These are phyloP conservation scores for Medicago truncatula DNA, from an alignment of 306 rosid genomes.

Conservation along the genomic window MtrunA17r5.0-ANR NC_053042.1:22590001-22590500, in stretches of 20 bases:
- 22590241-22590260: conserved; percentile 30
- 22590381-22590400: conserved; percentile 85
- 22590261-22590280: conserved; percentile 32
- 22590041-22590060: conserved; percentile 9
- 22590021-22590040: neutral
- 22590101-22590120: neutral
- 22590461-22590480: conserved; percentile 59
- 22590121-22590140: neutral
- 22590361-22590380: conserved; percentile 90
- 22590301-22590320: conserved; percentile 97
- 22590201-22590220: conserved; percentile 17
- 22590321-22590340: conserved; percentile 85
- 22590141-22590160: neutral
- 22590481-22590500: conserved; percentile 87
- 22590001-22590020: neutral
- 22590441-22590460: conserved; percentile 31
- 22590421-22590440: conserved; percentile 17
- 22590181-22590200: conserved; percentile 13
- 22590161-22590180: neutral
- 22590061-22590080: conserved; percentile 10
- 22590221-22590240: neutral
- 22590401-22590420: conserved; percentile 21
- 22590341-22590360: conserved; percentile 88
- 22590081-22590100: neutral
- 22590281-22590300: conserved; percentile 72